These are phyloP conservation scores for Biancaea sappan DNA, from an alignment of 306 rosid species.

Conservation along the genomic window DNA sequence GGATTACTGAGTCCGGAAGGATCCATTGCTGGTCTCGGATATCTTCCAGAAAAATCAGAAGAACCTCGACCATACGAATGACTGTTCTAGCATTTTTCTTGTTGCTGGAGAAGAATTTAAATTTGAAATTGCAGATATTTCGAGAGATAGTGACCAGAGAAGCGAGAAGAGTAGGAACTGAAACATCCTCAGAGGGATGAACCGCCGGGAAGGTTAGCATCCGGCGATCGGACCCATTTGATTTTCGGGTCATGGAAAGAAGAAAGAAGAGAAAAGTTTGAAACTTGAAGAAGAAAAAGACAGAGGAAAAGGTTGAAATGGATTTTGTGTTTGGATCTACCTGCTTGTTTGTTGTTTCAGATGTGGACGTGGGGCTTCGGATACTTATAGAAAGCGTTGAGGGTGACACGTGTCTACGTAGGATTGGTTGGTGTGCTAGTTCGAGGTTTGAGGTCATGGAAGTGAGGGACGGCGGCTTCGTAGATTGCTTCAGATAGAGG, in stretches of 20 bases:
- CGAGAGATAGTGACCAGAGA: conserved; percentile 50
- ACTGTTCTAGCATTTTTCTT: conserved; percentile 48
- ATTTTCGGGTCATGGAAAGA: conserved; percentile 48
- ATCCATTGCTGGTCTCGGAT: conserved; percentile 30
- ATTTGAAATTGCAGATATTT: conserved; percentile 42
- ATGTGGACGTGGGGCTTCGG: background rate
- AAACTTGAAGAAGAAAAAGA: background rate
- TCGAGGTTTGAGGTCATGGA: background rate
- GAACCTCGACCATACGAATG: conserved; percentile 50
- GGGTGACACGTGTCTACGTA: conserved; percentile 52
- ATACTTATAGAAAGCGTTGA: conserved; percentile 24
- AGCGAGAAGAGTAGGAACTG: conserved; percentile 49
- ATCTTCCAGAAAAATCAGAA: conserved; percentile 62
- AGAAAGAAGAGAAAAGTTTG: background rate
- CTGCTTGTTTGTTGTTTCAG: background rate
- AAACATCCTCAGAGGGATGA: conserved; percentile 51
- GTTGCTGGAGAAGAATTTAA: conserved; percentile 50
- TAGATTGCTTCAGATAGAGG: background rate
- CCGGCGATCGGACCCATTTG: conserved; percentile 65
- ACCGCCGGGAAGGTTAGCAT: conserved; percentile 69
- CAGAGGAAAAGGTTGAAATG: background rate
- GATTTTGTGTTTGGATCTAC: conserved; percentile 32
- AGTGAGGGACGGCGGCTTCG: conserved; percentile 29
- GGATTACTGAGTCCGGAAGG: conserved; percentile 39
- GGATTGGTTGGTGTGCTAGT: background rate